phyloP scores from a whole-genome alignment of 2,329 filamentous ascomycete genomes.

The Penicillium corylophilum region DNA sequence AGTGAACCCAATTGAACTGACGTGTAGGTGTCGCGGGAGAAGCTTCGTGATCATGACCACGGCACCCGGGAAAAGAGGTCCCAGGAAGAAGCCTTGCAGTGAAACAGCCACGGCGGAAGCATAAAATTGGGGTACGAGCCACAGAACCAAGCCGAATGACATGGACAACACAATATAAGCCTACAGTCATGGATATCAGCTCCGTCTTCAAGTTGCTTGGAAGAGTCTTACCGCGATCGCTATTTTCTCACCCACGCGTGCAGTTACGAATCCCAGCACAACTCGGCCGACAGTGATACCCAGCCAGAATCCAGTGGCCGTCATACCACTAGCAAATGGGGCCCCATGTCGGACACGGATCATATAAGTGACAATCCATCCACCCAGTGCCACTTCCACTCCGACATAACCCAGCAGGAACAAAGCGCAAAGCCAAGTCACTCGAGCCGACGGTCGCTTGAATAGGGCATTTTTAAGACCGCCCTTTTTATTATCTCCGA shows the following conservation, averaged over 20 bases:
- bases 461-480: slow-evolving; percentile 22
- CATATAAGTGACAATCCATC: slow-evolving; percentile 88
- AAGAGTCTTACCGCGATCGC: slow-evolving; percentile 48
- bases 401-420: slow-evolving; percentile 81
- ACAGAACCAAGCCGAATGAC: slow-evolving; percentile 70
- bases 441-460: slow-evolving; percentile 21
- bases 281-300: slow-evolving; percentile 75
- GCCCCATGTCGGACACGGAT: slow-evolving; percentile 68
- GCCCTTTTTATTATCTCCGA: slow-evolving; percentile 16
- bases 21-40: slow-evolving; percentile 70
- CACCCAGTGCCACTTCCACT: slow-evolving; percentile 67
- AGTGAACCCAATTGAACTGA: slow-evolving; percentile 77
- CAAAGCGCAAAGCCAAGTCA: slow-evolving; percentile 45
- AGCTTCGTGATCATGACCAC: slow-evolving; percentile 73
- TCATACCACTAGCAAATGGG: slow-evolving; percentile 71
- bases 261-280: slow-evolving; percentile 72
- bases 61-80: slow-evolving; percentile 73
- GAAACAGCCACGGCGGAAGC: slow-evolving; percentile 70
- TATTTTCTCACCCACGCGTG: slow-evolving; percentile 64
- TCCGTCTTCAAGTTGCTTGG: not conserved
- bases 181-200: slow-evolving; percentile 13
- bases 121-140: slow-evolving; percentile 75
- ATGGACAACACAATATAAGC: slow-evolving; percentile 65
- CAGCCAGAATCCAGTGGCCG: slow-evolving; percentile 79
- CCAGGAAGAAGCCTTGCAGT: slow-evolving; percentile 75